Conservation (phyloP, 176 grass and related monocot species). For the Elymus sibiricus region DNA sequence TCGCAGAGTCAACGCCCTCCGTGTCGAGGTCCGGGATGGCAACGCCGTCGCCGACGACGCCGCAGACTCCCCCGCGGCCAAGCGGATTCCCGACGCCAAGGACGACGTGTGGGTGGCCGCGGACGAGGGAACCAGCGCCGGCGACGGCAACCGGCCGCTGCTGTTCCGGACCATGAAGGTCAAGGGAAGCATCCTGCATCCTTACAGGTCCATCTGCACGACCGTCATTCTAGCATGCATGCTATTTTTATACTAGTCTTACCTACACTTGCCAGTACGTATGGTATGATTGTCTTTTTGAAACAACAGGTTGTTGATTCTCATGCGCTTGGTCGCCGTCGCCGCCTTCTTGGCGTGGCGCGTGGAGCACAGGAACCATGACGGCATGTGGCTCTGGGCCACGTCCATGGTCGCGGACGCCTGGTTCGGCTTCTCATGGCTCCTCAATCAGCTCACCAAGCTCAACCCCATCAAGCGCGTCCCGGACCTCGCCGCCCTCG, state of each 20-base stretch:
- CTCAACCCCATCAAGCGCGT: slow-evolving; percentile 36
- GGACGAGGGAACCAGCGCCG: not conserved
- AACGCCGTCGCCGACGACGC: not conserved
- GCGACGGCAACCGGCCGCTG: not conserved
- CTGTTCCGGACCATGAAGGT: slow-evolving; percentile 45
- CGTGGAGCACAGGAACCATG: slow-evolving; percentile 10
- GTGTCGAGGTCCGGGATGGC: not conserved
- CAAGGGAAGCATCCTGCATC: slow-evolving; percentile 45
- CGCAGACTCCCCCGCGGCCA: not conserved
- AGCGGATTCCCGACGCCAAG: not conserved
- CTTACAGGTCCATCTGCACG: slow-evolving; percentile 32
- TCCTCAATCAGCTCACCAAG: slow-evolving; percentile 44
- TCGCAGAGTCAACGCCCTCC: slow-evolving; percentile 25
- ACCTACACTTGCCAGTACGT: no score
- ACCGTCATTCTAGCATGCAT: no score
- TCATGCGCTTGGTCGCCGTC: slow-evolving; percentile 22
- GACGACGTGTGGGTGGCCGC: slow-evolving; percentile 36
- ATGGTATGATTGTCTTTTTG: no score
- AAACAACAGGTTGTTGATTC: slow-evolving; percentile 28
- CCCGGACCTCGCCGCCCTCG: slow-evolving; percentile 30
- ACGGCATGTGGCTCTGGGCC: slow-evolving; percentile 30
- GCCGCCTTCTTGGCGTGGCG: slow-evolving; percentile 38
- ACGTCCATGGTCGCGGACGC: slow-evolving; percentile 31
- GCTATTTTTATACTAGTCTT: no score
- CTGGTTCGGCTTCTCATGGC: slow-evolving; percentile 48